Conservation (phyloP, 2,329 filamentous ascomycete genomes). For the Remersonia thermophila region DNA sequence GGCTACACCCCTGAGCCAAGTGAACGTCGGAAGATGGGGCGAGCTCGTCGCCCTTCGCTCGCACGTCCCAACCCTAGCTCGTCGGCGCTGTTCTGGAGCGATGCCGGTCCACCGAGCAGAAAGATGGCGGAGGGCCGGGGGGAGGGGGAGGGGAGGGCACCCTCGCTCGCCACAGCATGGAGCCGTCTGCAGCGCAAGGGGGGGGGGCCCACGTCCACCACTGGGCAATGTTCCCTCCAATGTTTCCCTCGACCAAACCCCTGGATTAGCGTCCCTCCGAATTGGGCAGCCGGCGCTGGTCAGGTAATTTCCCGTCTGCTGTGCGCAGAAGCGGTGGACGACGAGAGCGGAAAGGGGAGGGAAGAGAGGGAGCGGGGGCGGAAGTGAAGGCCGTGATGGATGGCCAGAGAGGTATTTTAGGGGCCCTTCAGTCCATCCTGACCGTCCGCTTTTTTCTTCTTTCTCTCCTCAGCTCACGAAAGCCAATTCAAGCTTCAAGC, state of each 20-base stretch:
- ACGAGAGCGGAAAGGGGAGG: neutral
- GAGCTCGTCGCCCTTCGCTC: too few species aligned
- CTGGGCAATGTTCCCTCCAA: conserved; percentile 11
- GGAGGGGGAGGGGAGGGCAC: too few species aligned
- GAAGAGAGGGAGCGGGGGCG: conserved; percentile 1
- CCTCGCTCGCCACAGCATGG: too few species aligned
- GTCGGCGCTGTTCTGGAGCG: too few species aligned
- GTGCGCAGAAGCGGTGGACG: conserved; percentile 2
- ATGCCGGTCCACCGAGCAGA: too few species aligned
- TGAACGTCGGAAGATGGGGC: too few species aligned
- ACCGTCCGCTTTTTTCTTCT: conserved; percentile 12
- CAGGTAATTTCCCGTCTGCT: conserved; percentile 16
- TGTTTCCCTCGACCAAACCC: conserved; percentile 19
- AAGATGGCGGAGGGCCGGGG: too few species aligned
- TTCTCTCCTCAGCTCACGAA: conserved; percentile 24
- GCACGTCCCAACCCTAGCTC: too few species aligned
- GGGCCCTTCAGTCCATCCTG: neutral
- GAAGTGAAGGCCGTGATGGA: too few species aligned
- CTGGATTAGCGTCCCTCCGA: conserved; percentile 19
- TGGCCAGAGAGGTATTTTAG: conserved; percentile 2
- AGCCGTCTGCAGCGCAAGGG: too few species aligned
- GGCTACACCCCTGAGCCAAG: too few species aligned
- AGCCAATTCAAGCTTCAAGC: conserved; percentile 20
- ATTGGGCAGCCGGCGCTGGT: conserved; percentile 12
- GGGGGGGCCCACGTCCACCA: conserved; percentile 1